Evolutionary conservation across 2,329 filamentous ascomycete genomes (phyloP).

Genomic region (Truncatella angustata): DNA sequence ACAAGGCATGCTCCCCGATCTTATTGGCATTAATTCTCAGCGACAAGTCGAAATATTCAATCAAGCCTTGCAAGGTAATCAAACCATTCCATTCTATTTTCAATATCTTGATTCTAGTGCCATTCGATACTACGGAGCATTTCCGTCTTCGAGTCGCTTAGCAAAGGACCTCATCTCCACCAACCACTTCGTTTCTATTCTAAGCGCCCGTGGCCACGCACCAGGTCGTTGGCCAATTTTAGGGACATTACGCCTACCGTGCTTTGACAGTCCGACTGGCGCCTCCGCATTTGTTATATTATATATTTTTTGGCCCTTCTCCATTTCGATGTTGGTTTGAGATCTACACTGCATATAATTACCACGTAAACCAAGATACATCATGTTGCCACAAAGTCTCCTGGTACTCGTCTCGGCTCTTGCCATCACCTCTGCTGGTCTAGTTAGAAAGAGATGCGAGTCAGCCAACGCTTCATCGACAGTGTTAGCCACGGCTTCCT

Average conservation of each 20-base stretch:
- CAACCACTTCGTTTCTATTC: conserved; percentile 25
- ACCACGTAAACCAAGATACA: conserved; percentile 10
- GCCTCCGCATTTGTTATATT: neutral
- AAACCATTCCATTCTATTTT: too few relatives aligned
- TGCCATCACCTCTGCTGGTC: conserved; percentile 23
- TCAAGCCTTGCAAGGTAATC: too few relatives aligned
- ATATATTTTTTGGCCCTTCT: neutral
- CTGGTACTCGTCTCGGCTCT: conserved; percentile 24
- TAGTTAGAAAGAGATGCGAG: conserved; percentile 20
- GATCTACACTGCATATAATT: conserved; percentile 8
- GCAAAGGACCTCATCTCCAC: conserved; percentile 24
- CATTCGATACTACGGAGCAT: neutral
- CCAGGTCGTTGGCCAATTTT: conserved; percentile 18
- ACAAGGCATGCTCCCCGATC: neutral
- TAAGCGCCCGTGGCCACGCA: conserved; percentile 27
- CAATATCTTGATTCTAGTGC: neutral
- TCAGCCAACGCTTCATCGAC: conserved; percentile 7
- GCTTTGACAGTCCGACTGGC: neutral
- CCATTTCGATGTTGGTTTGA: neutral
- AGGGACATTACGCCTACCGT: conserved; percentile 19
- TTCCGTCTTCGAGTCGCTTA: neutral
- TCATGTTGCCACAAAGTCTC: conserved; percentile 26
- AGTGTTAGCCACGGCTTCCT: conserved; percentile 6
- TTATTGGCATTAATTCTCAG: neutral
- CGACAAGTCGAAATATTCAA: neutral